phyloP scores from a whole-genome alignment of 306 rosid species.

The Sophora flavescens region DNA sequence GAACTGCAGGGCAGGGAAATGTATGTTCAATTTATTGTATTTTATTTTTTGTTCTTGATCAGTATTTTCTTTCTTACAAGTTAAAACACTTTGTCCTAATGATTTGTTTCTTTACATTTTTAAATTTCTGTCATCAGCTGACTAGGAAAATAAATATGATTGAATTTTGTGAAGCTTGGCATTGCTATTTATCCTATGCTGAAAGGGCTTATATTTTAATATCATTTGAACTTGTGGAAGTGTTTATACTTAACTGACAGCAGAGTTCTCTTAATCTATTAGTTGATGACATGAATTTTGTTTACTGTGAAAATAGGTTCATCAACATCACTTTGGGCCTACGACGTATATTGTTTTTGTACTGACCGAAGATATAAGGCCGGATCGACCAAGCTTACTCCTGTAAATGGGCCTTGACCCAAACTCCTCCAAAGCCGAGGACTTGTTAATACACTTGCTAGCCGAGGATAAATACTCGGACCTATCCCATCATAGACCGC shows the following conservation, averaged over 20 bases:
- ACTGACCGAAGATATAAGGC: too few species aligned
- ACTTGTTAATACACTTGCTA: too few species aligned
- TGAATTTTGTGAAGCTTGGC: not conserved
- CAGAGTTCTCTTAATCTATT: slow-evolving; percentile 4
- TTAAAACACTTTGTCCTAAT: not conserved
- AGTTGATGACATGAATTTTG: slow-evolving; percentile 33
- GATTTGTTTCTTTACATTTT: not conserved
- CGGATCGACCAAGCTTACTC: too few species aligned
- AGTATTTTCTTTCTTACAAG: not conserved
- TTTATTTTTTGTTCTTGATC: not conserved
- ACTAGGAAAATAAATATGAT: not conserved
- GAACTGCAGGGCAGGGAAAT: not conserved
- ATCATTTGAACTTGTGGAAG: slow-evolving; percentile 15
- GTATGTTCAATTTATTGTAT: not conserved
- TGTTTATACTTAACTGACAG: not conserved
- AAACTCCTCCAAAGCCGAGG: too few species aligned
- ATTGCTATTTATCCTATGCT: not conserved
- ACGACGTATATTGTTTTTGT: slow-evolving; percentile 87
- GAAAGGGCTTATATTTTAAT: not conserved
- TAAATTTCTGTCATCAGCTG: not conserved
- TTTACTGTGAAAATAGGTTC: slow-evolving; percentile 67
- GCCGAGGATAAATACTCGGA: too few species aligned
- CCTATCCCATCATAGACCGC: too few species aligned
- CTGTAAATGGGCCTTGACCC: too few species aligned
- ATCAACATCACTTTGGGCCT: slow-evolving; percentile 68